A percentile compares a stretch with the other conserved stretches of the same genome.
These are phyloP conservation scores for Paxillus ammoniavirescens DNA, from an alignment of 768 basidiomycete species.

Conservation along the genomic window DNA sequence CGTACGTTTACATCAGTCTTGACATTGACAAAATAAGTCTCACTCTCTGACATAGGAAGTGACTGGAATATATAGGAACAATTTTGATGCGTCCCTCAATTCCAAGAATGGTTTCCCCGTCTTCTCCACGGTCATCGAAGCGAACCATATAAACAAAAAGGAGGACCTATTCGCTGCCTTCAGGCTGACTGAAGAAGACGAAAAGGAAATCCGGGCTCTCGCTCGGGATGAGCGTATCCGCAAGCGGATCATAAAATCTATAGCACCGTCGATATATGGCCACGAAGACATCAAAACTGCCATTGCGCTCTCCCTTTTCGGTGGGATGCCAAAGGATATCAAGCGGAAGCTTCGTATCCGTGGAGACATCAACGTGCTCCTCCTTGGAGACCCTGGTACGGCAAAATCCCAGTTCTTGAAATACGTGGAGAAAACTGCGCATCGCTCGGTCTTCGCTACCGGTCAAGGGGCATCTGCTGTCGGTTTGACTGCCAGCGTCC, in stretches of 20 bases:
- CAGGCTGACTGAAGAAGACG: slow-evolving; percentile 95
- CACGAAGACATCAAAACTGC: slow-evolving; percentile 99
- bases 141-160: slow-evolving; percentile 98
- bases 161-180: slow-evolving; percentile 99
- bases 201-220: slow-evolving; percentile 84
- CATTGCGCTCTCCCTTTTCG: slow-evolving; percentile 90
- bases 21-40: slow-evolving; percentile 2
- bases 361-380: slow-evolving; percentile 95
- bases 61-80: slow-evolving; percentile 97
- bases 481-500: slow-evolving; percentile 97
- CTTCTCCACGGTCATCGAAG: slow-evolving; percentile 97
- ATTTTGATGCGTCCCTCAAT: slow-evolving; percentile 97
- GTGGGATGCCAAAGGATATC: slow-evolving; percentile 93
- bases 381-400: slow-evolving; percentile 97
- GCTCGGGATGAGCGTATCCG: slow-evolving; percentile 92
- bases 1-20: slow-evolving; percentile 44
- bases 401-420: slow-evolving; percentile 99
- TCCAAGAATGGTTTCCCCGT: slow-evolving; percentile 99
- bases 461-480: slow-evolving; percentile 98
- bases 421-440: slow-evolving; percentile 98
- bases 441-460: slow-evolving; percentile 96
- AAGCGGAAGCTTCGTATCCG: slow-evolving; percentile 95
- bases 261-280: slow-evolving; percentile 98
- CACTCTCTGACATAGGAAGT: slow-evolving; percentile 65
- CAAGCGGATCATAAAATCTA: slow-evolving; percentile 97